Conservation (phyloP, 805 yeast species). For the Wickerhamomyces silvicola region DNA sequence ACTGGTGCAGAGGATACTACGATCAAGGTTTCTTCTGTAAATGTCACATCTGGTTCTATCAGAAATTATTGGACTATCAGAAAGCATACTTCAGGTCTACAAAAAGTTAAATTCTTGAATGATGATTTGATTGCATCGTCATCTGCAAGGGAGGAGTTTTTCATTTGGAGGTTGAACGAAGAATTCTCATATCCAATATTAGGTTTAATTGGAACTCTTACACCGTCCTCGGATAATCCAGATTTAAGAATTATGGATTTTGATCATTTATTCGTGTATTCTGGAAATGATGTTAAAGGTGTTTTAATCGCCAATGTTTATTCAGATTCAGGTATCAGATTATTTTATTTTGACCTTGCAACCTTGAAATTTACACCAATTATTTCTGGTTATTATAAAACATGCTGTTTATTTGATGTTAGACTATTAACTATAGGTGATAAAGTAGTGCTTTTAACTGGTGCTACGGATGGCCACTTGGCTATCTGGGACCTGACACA, state of each 20-base stretch:
- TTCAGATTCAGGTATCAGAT: constrained; percentile 72
- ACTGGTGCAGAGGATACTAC: constrained; percentile 91
- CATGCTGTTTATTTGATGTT: constrained; percentile 71
- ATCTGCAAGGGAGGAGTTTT: constrained; percentile 85
- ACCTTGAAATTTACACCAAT: constrained; percentile 36
- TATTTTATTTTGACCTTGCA: constrained; percentile 47
- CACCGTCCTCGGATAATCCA: constrained; percentile 54
- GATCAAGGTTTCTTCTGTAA: constrained; percentile 45
- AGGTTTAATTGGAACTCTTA: constrained; percentile 43
- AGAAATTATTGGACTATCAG: constrained; percentile 54
- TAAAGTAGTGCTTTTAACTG: constrained; percentile 37
- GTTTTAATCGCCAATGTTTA: constrained; percentile 64
- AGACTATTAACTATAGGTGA: constrained; percentile 33
- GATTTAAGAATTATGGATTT: constrained; percentile 91
- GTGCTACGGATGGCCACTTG: constrained; percentile 82
- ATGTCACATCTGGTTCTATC: constrained; percentile 34
- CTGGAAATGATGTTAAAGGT: constrained; percentile 30
- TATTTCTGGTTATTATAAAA: constrained; percentile 47
- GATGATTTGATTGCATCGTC: constrained; percentile 44
- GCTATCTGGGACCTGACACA: constrained; percentile 50
- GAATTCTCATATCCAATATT: constrained; percentile 37
- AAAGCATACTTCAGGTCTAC: constrained; percentile 86
- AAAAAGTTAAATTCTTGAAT: constrained; percentile 58
- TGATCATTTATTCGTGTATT: constrained; percentile 38
- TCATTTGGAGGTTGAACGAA: constrained; percentile 61